Base-by-base conservation (phyloP, 2,329 filamentous ascomycete species). In the Aspergillus sp. region DNA sequence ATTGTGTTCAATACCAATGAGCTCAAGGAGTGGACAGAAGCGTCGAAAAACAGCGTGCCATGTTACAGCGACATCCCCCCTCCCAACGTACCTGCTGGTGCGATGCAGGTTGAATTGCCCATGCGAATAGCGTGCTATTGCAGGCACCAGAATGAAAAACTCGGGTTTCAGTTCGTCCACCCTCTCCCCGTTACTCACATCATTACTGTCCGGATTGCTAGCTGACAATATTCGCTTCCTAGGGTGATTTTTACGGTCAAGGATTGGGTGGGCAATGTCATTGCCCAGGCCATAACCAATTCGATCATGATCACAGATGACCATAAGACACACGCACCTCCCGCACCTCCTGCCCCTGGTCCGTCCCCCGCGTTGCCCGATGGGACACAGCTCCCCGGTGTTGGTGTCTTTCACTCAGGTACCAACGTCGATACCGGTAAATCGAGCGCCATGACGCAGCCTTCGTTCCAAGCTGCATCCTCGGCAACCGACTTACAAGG, bases 71-170 rank as follows among this genome's bases (percentile, higher is more conserved):
- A 68, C 43, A 57, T 53, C 15, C 53, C 55, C 19, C 51, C 60
- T 44, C 60, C 58, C 37, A 55, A 61, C 27, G 50, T 63, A 9
- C 72, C 74, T 41, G 74, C 76, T 42, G 82, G 81, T 44, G 81
- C 85, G 5, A 82, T 88, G 74, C 85, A 89, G 61, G 83, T 95
- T 19, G 85, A 90, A 56, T 82, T 88, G 2, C 90, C 89, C 0
- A 95, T 97, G 90, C 85, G 91, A 7, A 96, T 98, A 60, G 89
- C 90, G 20, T 98, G 91, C 67, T 98, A 97, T 69, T 97, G 91
- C 70, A 83, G 91, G 17, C 91, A 98, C 64, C 91, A 97, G 59
- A 83, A 86, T 50, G 93, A 97, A 70, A 97, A 97, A 72, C 75
- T 85, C 56, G 91, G 91, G 1, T 98, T 96, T 69, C 79, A 79